Percentiles rank a stretch among this genome's conserved stretches.
Conservation (phyloP, 345 rosid genomes). For the Tarenaya hassleriana region DNA sequence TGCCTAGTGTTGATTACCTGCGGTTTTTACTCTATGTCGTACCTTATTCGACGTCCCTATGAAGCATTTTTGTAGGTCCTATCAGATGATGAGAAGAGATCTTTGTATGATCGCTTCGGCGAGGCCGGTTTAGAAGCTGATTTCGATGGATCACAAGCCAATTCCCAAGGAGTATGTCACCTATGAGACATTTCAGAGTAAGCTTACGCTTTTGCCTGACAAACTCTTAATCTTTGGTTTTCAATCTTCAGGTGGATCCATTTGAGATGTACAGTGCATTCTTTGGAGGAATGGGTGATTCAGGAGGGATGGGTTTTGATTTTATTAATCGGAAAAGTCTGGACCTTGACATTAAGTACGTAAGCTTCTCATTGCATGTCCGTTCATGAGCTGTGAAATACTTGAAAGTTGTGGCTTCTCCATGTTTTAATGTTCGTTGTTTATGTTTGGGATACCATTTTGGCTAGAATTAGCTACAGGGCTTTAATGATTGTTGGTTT, state of each 20-base stretch:
- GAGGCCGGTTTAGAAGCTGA: conserved; percentile 66
- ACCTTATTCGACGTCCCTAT: conserved; percentile 27
- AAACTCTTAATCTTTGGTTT: neutral
- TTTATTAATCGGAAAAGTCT: conserved; percentile 42
- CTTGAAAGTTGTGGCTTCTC: neutral
- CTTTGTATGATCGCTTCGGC: conserved; percentile 77
- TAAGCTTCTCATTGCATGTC: neutral
- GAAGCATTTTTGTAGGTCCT: conserved; percentile 62
- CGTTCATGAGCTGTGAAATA: conserved; percentile 1
- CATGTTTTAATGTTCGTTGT: neutral
- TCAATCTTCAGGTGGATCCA: conserved; percentile 63
- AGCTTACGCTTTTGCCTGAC: neutral
- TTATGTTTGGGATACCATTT: conserved; percentile 1
- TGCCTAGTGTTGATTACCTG: conserved; percentile 1
- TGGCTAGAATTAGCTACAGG: neutral
- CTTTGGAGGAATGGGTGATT: conserved; percentile 63
- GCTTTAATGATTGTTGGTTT: neutral
- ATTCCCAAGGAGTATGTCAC: conserved; percentile 50
- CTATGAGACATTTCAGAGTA: neutral
- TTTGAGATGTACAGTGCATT: conserved; percentile 70
- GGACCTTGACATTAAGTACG: conserved; percentile 69
- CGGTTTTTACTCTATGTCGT: neutral
- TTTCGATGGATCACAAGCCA: conserved; percentile 44
- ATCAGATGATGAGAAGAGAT: conserved; percentile 91
- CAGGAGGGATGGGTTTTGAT: conserved; percentile 51